Evolutionary conservation across 2,329 filamentous ascomycete species (phyloP).

Genomic region (Cercospora citrullina): DNA sequence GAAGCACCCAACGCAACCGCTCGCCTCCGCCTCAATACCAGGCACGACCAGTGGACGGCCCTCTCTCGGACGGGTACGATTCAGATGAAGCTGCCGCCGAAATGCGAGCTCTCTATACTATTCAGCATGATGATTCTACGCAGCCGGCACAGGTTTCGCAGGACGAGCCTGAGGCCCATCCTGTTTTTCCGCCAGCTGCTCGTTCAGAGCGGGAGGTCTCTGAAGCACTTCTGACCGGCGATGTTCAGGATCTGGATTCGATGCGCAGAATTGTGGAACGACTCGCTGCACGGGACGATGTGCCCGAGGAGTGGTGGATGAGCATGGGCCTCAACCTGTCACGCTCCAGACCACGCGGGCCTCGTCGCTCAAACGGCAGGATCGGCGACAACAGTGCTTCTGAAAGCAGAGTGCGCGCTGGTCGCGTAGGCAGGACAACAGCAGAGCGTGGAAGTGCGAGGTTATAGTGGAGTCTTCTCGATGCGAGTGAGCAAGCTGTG

Average conservation of each 20-base stretch:
- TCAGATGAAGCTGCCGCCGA: conserved; percentile 6
- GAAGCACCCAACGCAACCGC: neutral
- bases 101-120: conserved; percentile 15
- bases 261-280: conserved; percentile 73
- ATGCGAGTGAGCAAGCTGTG: neutral
- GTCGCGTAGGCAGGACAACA: neutral
- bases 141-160: conserved; percentile 24
- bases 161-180: conserved; percentile 31
- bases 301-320: conserved; percentile 79
- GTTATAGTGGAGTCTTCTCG: conserved; percentile 6
- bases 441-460: conserved; percentile 13
- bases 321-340: conserved; percentile 44
- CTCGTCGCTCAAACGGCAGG: conserved; percentile 4
- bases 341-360: conserved; percentile 25
- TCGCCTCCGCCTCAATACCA: conserved; percentile 34
- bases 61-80: conserved; percentile 1
- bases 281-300: conserved; percentile 69
- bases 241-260: conserved; percentile 53
- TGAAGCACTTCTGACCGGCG: conserved; percentile 30
- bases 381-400: conserved; percentile 7
- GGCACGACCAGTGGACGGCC: conserved; percentile 11
- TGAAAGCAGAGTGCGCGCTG: conserved; percentile 1
- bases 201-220: conserved; percentile 28
- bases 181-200: conserved; percentile 31
- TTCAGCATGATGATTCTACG: conserved; percentile 17